Base-by-base conservation (phyloP, 805 yeast genomes). In the Metschnikowia sp. region DNA sequence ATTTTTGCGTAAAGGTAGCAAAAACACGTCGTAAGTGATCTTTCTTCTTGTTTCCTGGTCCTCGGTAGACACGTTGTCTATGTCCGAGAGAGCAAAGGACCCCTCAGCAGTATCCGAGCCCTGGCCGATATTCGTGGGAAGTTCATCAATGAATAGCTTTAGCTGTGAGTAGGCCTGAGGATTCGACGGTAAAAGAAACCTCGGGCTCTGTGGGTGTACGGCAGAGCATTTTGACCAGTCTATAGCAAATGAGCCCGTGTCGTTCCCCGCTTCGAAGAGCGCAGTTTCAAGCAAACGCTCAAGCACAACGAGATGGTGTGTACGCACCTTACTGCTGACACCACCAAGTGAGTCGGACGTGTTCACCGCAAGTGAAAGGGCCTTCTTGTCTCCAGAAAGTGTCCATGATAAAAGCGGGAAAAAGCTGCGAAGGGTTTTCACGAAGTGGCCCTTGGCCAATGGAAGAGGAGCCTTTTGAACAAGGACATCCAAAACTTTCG, bases 331-430 rank as follows among this genome's bases (percentile, higher is more conserved):
- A 43, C 70, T 70, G 26, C 64, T 54, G 15, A 62, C 50, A n/a
- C 69, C 66, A 19, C 66, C 69, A 7, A 68, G 60, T 8, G 68
- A 48, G 2, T 65, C 58, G 32, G 66, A 63, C 11, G 70, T 61
- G 32, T 70, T 63, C 32, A 67, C 60, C 8, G 73, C 74, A 15
- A 69, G 47, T 4, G 72, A 65, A 10, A 64, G 58, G 2, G 71
- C 61, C 46, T 63, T 62, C 45, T 69, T 68, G 45, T 65, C 72
- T 26, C 63, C 68, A 12, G 61, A 68, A 40, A 78, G 63, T 0
- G 82, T 76, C 96, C 96, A 91, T 31, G 88, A 84, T 56, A 92
- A 63, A 15, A 91, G 72, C 19, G 84, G 79, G 65, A 86, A 80
- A 54, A 80, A 82, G 39, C 86, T 79, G 48, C 77, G 76, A 47